A percentile compares a stretch with the other conserved stretches of the same genome.
These are phyloP conservation scores for Fragaria nilgerrensis DNA, from an alignment of 306 rosid genomes.

Conservation along the genomic window DNA sequence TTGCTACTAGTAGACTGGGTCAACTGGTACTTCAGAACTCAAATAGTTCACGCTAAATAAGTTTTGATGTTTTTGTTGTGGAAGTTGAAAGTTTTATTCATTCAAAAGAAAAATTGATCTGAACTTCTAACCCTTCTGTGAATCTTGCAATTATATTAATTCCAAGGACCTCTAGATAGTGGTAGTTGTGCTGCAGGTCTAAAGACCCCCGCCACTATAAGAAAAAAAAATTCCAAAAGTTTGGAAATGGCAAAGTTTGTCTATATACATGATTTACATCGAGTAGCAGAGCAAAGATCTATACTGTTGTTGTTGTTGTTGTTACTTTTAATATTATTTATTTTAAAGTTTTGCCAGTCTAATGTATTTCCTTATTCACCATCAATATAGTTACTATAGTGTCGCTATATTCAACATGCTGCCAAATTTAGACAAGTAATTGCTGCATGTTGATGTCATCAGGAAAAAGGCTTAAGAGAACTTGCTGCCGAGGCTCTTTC, in stretches of 20 bases:
- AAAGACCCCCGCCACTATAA: not conserved
- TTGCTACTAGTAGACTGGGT: not conserved
- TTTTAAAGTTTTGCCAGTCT: not conserved
- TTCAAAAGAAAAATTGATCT: not conserved
- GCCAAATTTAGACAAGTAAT: constrained; percentile 24
- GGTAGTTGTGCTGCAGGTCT: not conserved
- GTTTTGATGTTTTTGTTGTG: not conserved
- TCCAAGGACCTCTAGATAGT: not conserved
- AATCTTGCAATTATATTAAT: not conserved
- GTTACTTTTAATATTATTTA: not conserved
- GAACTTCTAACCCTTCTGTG: not conserved
- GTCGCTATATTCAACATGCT: constrained; percentile 18
- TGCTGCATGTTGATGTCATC: constrained; percentile 35
- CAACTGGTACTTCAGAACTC: not conserved
- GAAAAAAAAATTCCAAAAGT: not conserved
- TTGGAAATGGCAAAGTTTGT: not conserved
- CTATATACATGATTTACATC: not conserved
- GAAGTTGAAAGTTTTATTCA: not conserved
- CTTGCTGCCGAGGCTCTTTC: constrained; percentile 88
- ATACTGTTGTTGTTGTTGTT: too few species aligned
- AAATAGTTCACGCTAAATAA: too few species aligned
- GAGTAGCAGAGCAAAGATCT: not conserved
- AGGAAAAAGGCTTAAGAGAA: constrained; percentile 96
- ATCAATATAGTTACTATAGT: constrained; percentile 11
- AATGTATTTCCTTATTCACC: not conserved